Evolutionary conservation across 2,329 filamentous ascomycete genomes (phyloP).

Genomic region (Ascochyta lentis): DNA sequence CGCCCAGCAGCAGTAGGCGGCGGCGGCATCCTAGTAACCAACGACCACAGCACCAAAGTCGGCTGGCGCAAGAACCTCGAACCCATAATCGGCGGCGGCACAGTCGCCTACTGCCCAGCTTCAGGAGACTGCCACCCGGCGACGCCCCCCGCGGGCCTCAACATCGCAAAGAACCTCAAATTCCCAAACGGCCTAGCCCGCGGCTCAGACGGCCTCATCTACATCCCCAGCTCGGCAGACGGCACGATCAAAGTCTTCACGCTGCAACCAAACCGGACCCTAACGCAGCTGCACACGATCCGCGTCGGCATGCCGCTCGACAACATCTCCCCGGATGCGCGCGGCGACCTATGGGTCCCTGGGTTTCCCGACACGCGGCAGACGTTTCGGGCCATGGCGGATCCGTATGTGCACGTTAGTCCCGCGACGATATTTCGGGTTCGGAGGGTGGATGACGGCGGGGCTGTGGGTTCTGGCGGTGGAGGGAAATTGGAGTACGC

Average conservation of each 20-base stretch:
- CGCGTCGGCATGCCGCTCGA: conserved; percentile 36
- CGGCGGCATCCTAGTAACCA: conserved; percentile 32
- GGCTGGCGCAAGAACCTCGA: conserved; percentile 35
- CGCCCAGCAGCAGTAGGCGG: conserved; percentile 30
- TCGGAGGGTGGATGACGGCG: conserved; percentile 14
- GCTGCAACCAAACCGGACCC: conserved; percentile 23
- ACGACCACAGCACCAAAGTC: conserved; percentile 37
- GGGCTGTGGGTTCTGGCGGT: neutral
- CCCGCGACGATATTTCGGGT: conserved; percentile 33
- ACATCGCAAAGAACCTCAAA: conserved; percentile 32
- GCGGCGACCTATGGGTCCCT: conserved; percentile 35
- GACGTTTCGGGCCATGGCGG: conserved; percentile 16
- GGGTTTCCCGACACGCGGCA: conserved; percentile 26
- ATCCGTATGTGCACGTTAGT: conserved; percentile 22
- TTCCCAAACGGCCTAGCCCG: conserved; percentile 39
- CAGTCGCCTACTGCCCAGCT: conserved; percentile 32
- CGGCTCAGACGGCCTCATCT: conserved; percentile 34
- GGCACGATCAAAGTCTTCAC: conserved; percentile 32
- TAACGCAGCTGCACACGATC: conserved; percentile 32
- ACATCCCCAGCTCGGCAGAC: conserved; percentile 36
- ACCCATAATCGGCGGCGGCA: conserved; percentile 36
- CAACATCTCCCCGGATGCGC: conserved; percentile 35
- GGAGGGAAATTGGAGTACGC: conserved; percentile 20
- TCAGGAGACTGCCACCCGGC: conserved; percentile 28
- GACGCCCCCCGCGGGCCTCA: conserved; percentile 2